Evolutionary conservation across 2,329 filamentous ascomycete species (phyloP).

Genomic region (Metarhizium rileyi): DNA sequence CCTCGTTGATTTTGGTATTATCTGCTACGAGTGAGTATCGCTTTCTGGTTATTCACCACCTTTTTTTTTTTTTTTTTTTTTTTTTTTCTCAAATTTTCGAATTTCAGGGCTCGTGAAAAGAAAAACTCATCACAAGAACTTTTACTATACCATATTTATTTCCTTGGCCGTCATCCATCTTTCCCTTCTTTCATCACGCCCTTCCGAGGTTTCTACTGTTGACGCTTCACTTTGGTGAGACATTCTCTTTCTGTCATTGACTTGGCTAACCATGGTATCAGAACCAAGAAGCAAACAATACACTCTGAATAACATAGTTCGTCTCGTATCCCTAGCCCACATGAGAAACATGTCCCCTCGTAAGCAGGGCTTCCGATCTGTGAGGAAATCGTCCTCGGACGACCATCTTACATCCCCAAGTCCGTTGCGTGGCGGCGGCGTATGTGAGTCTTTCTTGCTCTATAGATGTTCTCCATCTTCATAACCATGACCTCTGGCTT

Average conservation of each 20-base stretch:
- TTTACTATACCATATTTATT: not conserved
- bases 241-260: not conserved
- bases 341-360: not conserved
- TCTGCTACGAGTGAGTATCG: not conserved
- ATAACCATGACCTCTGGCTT: not conserved
- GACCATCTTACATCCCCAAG: not conserved
- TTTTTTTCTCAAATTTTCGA: not conserved
- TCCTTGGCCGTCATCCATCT: not conserved
- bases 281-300: not conserved
- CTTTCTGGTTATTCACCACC: not conserved
- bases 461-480: not conserved
- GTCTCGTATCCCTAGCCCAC: not conserved
- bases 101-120: not conserved
- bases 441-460: not conserved
- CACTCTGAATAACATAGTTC: not conserved
- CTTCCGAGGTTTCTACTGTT: not conserved
- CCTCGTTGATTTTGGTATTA: not conserved
- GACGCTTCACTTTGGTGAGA: not conserved
- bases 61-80: not conserved
- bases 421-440: not conserved
- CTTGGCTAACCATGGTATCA: not conserved
- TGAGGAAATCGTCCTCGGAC: constrained; percentile 3
- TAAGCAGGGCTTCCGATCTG: not conserved
- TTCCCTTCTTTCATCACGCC: not conserved
- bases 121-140: not conserved